Conservation (phyloP, 2,329 filamentous ascomycete species). For the Neofusicoccum kwambonambiense region DNA sequence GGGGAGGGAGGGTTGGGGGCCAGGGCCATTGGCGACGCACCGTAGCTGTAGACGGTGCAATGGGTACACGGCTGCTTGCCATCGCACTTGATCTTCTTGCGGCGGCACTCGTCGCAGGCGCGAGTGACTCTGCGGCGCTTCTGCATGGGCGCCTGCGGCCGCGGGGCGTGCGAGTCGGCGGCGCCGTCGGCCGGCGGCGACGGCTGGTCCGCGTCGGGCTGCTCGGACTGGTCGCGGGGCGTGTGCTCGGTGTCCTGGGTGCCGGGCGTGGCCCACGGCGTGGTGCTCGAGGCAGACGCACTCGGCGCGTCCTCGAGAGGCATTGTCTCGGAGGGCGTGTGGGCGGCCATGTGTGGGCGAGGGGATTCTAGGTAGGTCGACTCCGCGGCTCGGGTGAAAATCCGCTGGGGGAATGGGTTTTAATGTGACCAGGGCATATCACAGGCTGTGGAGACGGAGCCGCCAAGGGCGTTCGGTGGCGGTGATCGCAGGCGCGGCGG, state of each 20-base stretch:
- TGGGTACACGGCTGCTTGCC: slow-evolving; percentile 68
- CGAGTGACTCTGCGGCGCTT: slow-evolving; percentile 45
- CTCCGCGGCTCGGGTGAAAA: slow-evolving; percentile 13
- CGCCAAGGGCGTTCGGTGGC: slow-evolving; percentile 16
- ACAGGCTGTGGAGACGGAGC: slow-evolving; percentile 18
- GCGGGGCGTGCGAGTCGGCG: neutral
- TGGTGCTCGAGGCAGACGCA: neutral
- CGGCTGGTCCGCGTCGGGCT: slow-evolving; percentile 5
- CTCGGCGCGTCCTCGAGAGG: slow-evolving; percentile 7
- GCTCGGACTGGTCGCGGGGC: slow-evolving; percentile 12
- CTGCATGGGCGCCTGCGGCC: slow-evolving; percentile 16
- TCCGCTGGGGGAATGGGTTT: slow-evolving; percentile 16
- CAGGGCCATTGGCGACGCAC: slow-evolving; percentile 48
- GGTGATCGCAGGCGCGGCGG: slow-evolving; percentile 18
- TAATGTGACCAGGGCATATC: slow-evolving; percentile 17
- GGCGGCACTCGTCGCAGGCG: slow-evolving; percentile 43
- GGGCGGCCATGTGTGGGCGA: slow-evolving; percentile 1
- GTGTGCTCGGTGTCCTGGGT: slow-evolving; percentile 7
- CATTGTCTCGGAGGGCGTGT: slow-evolving; percentile 15
- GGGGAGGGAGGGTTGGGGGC: neutral
- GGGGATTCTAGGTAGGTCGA: slow-evolving; percentile 6
- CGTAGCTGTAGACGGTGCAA: slow-evolving; percentile 97
- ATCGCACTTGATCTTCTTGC: slow-evolving; percentile 57
- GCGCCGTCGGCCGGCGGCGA: neutral
- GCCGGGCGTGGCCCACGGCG: slow-evolving; percentile 1